Conservation (phyloP, 441 rosid genomes). For the Pelargonium fulgidum region DNA sequence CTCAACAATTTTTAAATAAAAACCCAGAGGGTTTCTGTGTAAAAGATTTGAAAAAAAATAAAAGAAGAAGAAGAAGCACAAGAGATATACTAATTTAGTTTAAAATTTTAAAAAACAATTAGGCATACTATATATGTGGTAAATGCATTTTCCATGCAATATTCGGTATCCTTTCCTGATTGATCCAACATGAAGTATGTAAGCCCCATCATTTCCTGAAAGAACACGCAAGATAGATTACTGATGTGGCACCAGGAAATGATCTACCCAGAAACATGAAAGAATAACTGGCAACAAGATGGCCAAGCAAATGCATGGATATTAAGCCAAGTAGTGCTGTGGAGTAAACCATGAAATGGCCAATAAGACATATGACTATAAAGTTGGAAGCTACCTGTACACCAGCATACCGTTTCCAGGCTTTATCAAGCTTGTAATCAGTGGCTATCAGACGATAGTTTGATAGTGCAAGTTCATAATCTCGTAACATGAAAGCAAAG, state of each 20-base stretch:
- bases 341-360: conserved; percentile 12
- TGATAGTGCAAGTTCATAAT: conserved; percentile 92
- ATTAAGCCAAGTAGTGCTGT: background rate
- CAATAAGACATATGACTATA: conserved; percentile 4
- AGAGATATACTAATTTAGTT: conserved; percentile 3
- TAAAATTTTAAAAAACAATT: conserved; percentile 18
- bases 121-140: conserved; percentile 74
- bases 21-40: background rate
- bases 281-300: background rate
- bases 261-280: conserved; percentile 2
- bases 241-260: conserved; percentile 16
- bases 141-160: conserved; percentile 97
- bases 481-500: conserved; percentile 94
- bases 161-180: conserved; percentile 87
- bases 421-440: conserved; percentile 97
- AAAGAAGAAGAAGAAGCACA: background rate
- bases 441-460: conserved; percentile 93
- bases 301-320: background rate
- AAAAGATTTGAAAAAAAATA: background rate
- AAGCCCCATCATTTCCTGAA: conserved; percentile 98
- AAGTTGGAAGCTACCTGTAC: conserved; percentile 62
- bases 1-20: background rate
- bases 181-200: conserved; percentile 92
- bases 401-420: conserved; percentile 98
- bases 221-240: conserved; percentile 22